Conservation (phyloP, 257 asterid species). For the Ajuga chamaepitys region DNA sequence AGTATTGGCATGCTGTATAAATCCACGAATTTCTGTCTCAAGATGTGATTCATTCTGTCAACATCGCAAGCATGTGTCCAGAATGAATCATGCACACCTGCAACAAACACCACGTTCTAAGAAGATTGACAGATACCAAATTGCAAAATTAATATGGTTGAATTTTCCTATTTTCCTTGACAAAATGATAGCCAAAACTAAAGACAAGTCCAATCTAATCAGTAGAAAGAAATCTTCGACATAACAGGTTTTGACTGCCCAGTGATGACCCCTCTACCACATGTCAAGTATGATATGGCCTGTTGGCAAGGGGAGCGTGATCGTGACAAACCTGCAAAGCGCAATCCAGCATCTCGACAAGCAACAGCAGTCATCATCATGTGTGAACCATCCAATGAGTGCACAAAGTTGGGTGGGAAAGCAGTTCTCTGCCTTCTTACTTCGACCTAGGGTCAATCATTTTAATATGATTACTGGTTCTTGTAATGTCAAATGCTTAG, state of each 20-base stretch:
- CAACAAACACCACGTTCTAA: slow-evolving; percentile 11
- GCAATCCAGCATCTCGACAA: slow-evolving; percentile 80
- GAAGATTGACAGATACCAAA: neutral
- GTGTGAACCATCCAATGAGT: slow-evolving; percentile 89
- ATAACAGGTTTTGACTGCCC: neutral
- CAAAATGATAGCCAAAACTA: neutral
- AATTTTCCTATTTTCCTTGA: neutral
- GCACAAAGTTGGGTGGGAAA: slow-evolving; percentile 96
- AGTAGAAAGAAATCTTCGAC: neutral
- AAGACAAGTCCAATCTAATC: neutral
- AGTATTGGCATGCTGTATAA: slow-evolving; percentile 75
- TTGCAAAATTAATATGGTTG: neutral
- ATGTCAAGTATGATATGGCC: neutral
- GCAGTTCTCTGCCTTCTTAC: slow-evolving; percentile 85
- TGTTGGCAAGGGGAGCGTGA: neutral
- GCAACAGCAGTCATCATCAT: slow-evolving; percentile 99
- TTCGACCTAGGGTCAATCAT: slow-evolving; percentile 50
- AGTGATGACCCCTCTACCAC: neutral
- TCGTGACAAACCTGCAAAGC: slow-evolving; percentile 64
- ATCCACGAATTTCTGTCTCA: slow-evolving; percentile 81
- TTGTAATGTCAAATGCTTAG: slow-evolving; percentile 8
- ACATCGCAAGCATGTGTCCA: slow-evolving; percentile 97
- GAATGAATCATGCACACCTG: slow-evolving; percentile 97
- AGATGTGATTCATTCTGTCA: slow-evolving; percentile 77
- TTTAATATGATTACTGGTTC: slow-evolving; percentile 7